phyloP scores from a whole-genome alignment of 1,284 basidiomycete species.

The Pseudomicrostroma phylloplanum region DNA sequence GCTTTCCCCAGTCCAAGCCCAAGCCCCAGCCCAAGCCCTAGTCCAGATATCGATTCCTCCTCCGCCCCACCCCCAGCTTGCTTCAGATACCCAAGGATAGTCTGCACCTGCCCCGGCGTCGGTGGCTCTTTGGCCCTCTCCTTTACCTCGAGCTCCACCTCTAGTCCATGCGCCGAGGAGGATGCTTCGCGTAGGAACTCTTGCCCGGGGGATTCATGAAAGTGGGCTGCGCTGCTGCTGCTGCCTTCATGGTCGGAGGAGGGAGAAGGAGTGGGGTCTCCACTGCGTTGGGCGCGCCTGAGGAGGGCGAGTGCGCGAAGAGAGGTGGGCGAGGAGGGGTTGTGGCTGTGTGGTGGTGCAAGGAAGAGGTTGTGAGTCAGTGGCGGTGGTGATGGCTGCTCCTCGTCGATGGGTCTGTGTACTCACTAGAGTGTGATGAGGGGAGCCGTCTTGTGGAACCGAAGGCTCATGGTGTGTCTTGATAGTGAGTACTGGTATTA shows the following conservation, averaged over 20 bases:
- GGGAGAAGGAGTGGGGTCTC: no score
- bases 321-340: background rate
- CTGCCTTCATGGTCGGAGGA: no score
- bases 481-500: no score
- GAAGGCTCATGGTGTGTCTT: background rate
- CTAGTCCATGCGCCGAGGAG: background rate
- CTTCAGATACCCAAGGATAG: background rate
- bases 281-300: background rate
- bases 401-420: no score
- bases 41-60: no score
- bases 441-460: conserved; percentile 1
- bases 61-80: no score
- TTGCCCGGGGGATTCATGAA: background rate
- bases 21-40: no score
- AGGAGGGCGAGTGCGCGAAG: background rate
- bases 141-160: background rate
- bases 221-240: background rate
- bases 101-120: background rate
- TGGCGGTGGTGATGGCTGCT: no score
- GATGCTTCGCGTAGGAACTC: background rate
- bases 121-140: conserved; percentile 1
- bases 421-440: conserved; percentile 1
- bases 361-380: background rate
- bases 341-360: background rate
- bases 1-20: no score